A percentile compares a stretch with the other conserved stretches of the same genome.
Evolutionary conservation across 2,329 filamentous ascomycete genomes (phyloP).

Genomic region (Shiraia sp.): DNA sequence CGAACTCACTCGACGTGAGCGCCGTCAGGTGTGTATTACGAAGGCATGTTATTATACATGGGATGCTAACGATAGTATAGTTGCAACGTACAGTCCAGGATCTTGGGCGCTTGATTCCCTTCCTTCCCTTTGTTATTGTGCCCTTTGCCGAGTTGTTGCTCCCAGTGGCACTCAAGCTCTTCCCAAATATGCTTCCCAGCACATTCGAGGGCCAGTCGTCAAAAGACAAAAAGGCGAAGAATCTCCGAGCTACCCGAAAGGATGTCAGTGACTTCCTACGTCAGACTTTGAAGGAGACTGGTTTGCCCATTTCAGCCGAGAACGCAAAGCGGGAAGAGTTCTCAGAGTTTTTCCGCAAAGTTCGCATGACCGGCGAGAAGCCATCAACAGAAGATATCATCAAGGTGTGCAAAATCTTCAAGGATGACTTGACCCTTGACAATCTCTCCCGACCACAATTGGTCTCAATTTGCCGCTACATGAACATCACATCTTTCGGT

Average conservation of each 20-base stretch:
- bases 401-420: conserved; percentile 99
- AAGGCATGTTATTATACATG: background rate
- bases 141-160: conserved; percentile 93
- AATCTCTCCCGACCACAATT: conserved; percentile 94
- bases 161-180: conserved; percentile 87
- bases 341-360: conserved; percentile 94
- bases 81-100: conserved; percentile 92
- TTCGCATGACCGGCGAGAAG: conserved; percentile 84
- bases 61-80: conserved; percentile 40
- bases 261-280: conserved; percentile 91
- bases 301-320: conserved; percentile 79
- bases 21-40: conserved; percentile 66
- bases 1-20: conserved; percentile 90
- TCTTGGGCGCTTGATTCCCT: conserved; percentile 87
- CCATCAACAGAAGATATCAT: conserved; percentile 91
- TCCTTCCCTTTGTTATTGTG: conserved; percentile 95
- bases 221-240: conserved; percentile 84
- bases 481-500: conserved; percentile 96
- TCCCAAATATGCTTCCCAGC: conserved; percentile 96
- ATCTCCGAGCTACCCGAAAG: conserved; percentile 82
- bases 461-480: conserved; percentile 96
- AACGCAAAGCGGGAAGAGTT: conserved; percentile 94
- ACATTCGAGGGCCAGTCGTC: conserved; percentile 93
- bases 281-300: conserved; percentile 88
- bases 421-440: conserved; percentile 94